These are phyloP conservation scores for Madurella fahalii DNA, from an alignment of 2,329 filamentous ascomycete species.

Conservation along the genomic window DNA sequence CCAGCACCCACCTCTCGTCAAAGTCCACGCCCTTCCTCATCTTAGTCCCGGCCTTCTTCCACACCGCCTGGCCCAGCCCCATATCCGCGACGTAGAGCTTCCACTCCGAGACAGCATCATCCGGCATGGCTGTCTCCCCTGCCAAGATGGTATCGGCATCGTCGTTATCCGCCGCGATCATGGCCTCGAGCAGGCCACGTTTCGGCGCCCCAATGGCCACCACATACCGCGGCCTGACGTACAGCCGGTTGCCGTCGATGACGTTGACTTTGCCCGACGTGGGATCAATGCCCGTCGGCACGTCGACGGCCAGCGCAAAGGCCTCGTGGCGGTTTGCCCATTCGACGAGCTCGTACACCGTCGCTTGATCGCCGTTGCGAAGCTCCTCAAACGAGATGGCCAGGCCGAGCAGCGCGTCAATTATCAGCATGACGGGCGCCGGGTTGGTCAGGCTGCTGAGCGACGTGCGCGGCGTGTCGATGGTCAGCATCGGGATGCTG, in stretches of 20 bases:
- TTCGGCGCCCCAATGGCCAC: slow-evolving; percentile 85
- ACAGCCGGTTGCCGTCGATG: slow-evolving; percentile 72
- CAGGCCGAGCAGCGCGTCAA: slow-evolving; percentile 84
- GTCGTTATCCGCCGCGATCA: slow-evolving; percentile 55
- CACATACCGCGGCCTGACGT: slow-evolving; percentile 76
- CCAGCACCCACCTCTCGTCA: slow-evolving; percentile 78
- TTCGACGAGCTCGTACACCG: slow-evolving; percentile 83
- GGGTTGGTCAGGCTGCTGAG: slow-evolving; percentile 46
- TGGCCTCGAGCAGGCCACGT: slow-evolving; percentile 72
- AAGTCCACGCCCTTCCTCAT: slow-evolving; percentile 84
- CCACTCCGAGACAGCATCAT: slow-evolving; percentile 56
- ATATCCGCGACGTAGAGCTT: slow-evolving; percentile 81
- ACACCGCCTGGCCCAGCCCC: slow-evolving; percentile 75
- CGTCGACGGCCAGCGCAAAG: slow-evolving; percentile 80
- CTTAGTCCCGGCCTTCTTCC: slow-evolving; percentile 78
- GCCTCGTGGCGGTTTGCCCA: slow-evolving; percentile 90
- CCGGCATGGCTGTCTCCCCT: slow-evolving; percentile 33
- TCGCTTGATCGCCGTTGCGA: slow-evolving; percentile 74
- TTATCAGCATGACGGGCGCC: slow-evolving; percentile 70
- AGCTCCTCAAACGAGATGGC: slow-evolving; percentile 87
- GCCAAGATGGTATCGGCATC: slow-evolving; percentile 34
- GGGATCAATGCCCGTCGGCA: slow-evolving; percentile 84
- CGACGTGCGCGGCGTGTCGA: slow-evolving; percentile 34
- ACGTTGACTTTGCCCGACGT: slow-evolving; percentile 63
- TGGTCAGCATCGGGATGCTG: slow-evolving; percentile 34